Conservation (phyloP, 345 rosid genomes). For the Rhodamnia argentea region DNA sequence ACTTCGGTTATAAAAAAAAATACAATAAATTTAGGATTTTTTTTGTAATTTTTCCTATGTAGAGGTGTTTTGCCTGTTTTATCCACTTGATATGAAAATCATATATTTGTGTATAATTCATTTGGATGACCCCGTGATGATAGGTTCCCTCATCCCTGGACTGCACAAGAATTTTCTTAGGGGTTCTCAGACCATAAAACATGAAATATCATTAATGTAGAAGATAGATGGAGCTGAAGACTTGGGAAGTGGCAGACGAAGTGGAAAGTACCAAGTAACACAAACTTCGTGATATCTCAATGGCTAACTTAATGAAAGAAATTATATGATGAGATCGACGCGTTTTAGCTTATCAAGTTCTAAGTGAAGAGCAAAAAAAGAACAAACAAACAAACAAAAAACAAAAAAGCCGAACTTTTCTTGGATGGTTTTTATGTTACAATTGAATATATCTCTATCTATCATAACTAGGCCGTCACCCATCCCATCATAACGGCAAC, state of each 20-base stretch:
- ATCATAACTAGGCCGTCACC: neutral
- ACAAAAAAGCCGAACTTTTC: neutral
- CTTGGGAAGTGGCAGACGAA: neutral
- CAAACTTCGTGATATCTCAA: neutral
- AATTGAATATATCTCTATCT: neutral
- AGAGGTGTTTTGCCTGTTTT: neutral
- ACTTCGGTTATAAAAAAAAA: no score
- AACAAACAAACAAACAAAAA: no score
- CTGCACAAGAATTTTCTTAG: neutral
- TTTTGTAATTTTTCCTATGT: neutral
- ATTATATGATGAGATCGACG: neutral
- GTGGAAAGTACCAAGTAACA: neutral
- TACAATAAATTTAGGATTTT: no score
- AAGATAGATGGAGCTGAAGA: neutral
- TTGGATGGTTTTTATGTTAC: neutral
- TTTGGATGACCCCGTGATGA: neutral
- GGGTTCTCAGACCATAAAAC: neutral
- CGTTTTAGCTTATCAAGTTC: neutral
- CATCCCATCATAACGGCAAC: neutral
- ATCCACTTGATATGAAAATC: neutral
- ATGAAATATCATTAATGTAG: neutral
- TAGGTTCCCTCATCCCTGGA: neutral
- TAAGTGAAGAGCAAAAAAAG: neutral
- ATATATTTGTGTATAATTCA: neutral
- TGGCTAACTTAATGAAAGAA: neutral